A percentile compares a stretch with the other conserved stretches of the same genome.
These are phyloP conservation scores for Lignosus rhinocerotis DNA, from an alignment of 1,284 basidiomycete genomes.

Conservation along the genomic window DNA sequence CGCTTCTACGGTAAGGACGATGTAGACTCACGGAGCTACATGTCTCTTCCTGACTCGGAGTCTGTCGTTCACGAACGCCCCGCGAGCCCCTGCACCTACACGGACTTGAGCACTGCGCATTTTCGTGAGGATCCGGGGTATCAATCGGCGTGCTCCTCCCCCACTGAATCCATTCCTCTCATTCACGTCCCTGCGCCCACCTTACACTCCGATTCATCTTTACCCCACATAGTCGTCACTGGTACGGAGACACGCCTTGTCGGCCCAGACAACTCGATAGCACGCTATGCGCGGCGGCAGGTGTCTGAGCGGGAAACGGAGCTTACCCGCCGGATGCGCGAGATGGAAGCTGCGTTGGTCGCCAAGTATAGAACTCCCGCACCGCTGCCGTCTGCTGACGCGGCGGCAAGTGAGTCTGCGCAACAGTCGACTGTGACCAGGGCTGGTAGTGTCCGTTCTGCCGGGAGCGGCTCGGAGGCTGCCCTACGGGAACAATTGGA, in stretches of 20 bases:
- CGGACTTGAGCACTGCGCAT: not conserved
- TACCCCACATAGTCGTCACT: conserved; percentile 7
- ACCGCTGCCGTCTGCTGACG: not conserved
- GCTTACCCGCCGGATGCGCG: conserved; percentile 11
- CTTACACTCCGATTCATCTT: not conserved
- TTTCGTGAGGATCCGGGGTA: not conserved
- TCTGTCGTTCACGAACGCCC: conserved; percentile 2
- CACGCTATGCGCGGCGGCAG: conserved; percentile 12
- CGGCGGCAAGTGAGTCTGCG: not conserved
- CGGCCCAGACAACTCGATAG: conserved; percentile 19
- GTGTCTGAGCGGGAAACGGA: conserved; percentile 15
- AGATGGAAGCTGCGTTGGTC: conserved; percentile 8
- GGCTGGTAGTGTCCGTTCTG: not conserved
- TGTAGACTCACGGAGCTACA: not conserved
- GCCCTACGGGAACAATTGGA: conserved; percentile 4
- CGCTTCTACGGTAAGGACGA: conserved; percentile 3
- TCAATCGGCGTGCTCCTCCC: not conserved
- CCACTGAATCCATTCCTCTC: conserved; percentile 8
- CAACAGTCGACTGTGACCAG: not conserved
- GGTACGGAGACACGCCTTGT: conserved; percentile 11
- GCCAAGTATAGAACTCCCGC: not conserved
- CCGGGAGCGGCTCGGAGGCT: not conserved
- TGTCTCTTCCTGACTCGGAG: not conserved
- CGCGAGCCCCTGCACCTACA: not conserved
- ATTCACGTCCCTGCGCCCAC: conserved; percentile 1